These are phyloP conservation scores for Sporisorium reilianum DNA, from an alignment of 1,284 basidiomycete genomes.

Conservation along the genomic window DNA sequence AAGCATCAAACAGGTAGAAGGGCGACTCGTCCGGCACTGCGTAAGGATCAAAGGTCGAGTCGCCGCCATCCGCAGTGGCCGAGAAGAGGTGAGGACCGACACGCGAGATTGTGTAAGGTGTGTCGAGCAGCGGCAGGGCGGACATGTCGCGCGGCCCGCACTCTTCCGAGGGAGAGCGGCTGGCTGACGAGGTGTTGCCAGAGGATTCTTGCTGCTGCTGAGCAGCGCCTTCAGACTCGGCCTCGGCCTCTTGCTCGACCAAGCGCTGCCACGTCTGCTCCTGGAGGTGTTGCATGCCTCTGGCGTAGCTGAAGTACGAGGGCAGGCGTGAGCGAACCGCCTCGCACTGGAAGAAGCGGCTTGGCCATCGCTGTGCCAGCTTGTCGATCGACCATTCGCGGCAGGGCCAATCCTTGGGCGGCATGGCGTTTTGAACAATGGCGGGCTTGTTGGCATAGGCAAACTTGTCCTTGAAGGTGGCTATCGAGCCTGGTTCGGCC, in stretches of 20 bases:
- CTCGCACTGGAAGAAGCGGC: conserved; percentile 62
- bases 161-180: conserved; percentile 23
- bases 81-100: conserved; percentile 27
- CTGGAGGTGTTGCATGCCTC: conserved; percentile 46
- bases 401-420: conserved; percentile 53
- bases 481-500: conserved; percentile 30
- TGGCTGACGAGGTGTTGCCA: conserved; percentile 5
- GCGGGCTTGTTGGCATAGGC: conserved; percentile 50
- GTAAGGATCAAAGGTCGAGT: conserved; percentile 50
- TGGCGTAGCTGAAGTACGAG: conserved; percentile 59
- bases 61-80: conserved; percentile 29
- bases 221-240: not conserved
- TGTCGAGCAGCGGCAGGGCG: conserved; percentile 21
- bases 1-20: conserved; percentile 64
- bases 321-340: conserved; percentile 49
- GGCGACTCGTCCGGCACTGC: conserved; percentile 64
- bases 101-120: conserved; percentile 18
- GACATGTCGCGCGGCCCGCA: conserved; percentile 31
- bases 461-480: conserved; percentile 32
- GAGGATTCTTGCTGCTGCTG: not conserved
- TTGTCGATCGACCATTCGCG: conserved; percentile 57
- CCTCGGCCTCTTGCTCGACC: conserved; percentile 25
- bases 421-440: conserved; percentile 58
- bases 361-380: conserved; percentile 46
- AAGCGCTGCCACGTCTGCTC: conserved; percentile 41